Base-by-base conservation (phyloP, 371 early-diverging fungal genomes). In the Entomophthora muscae region DNA sequence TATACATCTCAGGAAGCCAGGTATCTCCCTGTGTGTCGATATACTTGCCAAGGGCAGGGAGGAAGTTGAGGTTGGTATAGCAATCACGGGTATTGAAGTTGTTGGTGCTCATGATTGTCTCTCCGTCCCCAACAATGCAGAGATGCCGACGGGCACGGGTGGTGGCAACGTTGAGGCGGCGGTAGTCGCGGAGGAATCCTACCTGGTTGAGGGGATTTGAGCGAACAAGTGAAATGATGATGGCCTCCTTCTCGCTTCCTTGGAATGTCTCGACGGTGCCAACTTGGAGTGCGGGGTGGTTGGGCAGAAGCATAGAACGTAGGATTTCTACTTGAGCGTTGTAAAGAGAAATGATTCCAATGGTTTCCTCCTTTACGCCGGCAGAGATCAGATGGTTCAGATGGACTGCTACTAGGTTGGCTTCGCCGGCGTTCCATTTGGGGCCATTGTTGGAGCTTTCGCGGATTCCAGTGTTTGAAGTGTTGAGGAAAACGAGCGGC, bases 231-330 rank as follows among this genome's bases (percentile, higher is more conserved):
- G 87, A 82, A 24, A 98, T 60, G 3, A 97, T 72, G 24, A 96
- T 85, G 0, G 86, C 91, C 62, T 96, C 93, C 65, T 91, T 91
- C 72, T 97, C 98, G 63, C 90, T 81, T 0, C 98, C 98, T 71
- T 98, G 98, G 68, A 96, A 94, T 0, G 95, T 93, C 73, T 98
- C 98, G 0, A 97, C 93, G 1, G 89, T 84, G 70, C 70, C 67
- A 10, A 62, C 58, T 58, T 52, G 57, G 12, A 55, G 29, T 56
- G 24, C 27, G 2, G 42, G 61, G 28, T 12, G 52, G 2, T 1
- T 31, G 3, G 58, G 58, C 23, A 26, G 3, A 27, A 58, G 3
- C 2, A 17, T 23, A 7, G 52, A 22, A 27, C 77, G 42, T 1
- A 61, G 52, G 21, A 23, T 22, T 7, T 26, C 72, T 7, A 87